Percentiles rank a stretch among this genome's conserved stretches.
Evolutionary conservation across 2,329 filamentous ascomycete genomes (phyloP).

Genomic region (Hypoxylon sp.): DNA sequence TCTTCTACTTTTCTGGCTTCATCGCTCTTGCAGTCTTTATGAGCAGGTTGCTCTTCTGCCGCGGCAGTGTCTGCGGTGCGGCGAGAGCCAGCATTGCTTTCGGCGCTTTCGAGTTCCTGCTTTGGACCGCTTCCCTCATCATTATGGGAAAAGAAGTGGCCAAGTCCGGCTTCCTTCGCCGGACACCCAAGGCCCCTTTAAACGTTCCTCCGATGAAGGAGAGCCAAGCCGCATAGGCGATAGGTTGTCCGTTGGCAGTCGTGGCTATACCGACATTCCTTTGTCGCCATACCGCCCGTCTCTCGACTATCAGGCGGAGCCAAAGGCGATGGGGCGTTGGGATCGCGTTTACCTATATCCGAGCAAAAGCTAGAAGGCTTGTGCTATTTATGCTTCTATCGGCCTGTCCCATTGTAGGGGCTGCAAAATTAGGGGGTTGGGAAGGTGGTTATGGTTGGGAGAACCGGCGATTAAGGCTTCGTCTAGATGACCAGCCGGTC

Average conservation of each 20-base stretch:
- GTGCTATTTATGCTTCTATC: slow-evolving; percentile 13
- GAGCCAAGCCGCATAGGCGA: slow-evolving; percentile 53
- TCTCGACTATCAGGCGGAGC: slow-evolving; percentile 41
- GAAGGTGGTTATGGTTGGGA: slow-evolving; percentile 28
- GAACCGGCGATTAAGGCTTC: slow-evolving; percentile 41
- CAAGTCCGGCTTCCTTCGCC: slow-evolving; percentile 56
- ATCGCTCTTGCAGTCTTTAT: slow-evolving; percentile 72
- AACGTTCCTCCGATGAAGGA: slow-evolving; percentile 59
- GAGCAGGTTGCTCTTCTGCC: slow-evolving; percentile 69
- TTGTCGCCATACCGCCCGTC: slow-evolving; percentile 51
- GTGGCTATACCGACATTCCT: slow-evolving; percentile 53
- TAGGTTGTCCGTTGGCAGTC: slow-evolving; percentile 41
- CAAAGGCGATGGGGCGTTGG: slow-evolving; percentile 39
- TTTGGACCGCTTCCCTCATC: slow-evolving; percentile 67
- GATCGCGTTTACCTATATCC: slow-evolving; percentile 40
- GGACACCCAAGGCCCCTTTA: slow-evolving; percentile 47
- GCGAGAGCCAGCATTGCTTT: slow-evolving; percentile 70
- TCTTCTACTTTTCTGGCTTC: slow-evolving; percentile 74
- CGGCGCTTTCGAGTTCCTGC: slow-evolving; percentile 66
- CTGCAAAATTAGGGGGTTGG: slow-evolving; percentile 15
- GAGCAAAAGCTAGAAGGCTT: slow-evolving; percentile 39
- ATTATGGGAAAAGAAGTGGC: slow-evolving; percentile 65
- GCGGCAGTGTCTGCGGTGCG: slow-evolving; percentile 69
- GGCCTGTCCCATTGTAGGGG: background rate
- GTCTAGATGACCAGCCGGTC: slow-evolving; percentile 53